phyloP scores from a whole-genome alignment of 179 eudicot species.

The Silene vulgaris region DNA sequence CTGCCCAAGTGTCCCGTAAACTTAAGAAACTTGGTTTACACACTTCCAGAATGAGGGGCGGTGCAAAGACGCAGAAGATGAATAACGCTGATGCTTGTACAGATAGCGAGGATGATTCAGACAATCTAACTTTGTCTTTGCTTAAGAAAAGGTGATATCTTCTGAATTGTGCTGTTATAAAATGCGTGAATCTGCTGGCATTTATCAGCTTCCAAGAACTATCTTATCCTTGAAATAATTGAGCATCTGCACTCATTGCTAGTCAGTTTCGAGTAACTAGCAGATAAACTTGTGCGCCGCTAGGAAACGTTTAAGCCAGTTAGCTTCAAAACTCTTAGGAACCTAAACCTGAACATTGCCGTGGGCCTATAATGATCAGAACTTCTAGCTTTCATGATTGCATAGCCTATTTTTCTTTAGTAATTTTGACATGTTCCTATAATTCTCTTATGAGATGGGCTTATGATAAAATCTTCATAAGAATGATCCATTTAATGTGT shows the following conservation, averaged over 20 bases:
- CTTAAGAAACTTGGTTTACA: conserved; percentile 83
- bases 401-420: not conserved
- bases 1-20: conserved; percentile 79
- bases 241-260: not conserved
- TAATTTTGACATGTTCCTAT: not conserved
- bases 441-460: not conserved
- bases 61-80: conserved; percentile 31
- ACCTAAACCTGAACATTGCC: not conserved
- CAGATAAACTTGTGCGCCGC: not conserved
- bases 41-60: conserved; percentile 38
- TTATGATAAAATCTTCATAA: not conserved
- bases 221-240: not conserved
- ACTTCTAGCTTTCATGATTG: not conserved
- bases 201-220: not conserved
- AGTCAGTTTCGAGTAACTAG: not conserved
- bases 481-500: no score
- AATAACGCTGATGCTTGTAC: conserved; percentile 42
- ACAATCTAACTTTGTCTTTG: conserved; percentile 49
- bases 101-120: conserved; percentile 49
- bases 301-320: not conserved
- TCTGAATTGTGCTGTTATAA: conserved; percentile 19
- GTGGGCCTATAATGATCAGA: not conserved
- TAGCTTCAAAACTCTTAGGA: not conserved
- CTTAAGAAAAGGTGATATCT: conserved; percentile 55
- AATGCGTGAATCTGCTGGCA: not conserved